These are phyloP conservation scores for Prunus mongolica DNA, from an alignment of 306 rosid species.

Conservation along the genomic window DNA sequence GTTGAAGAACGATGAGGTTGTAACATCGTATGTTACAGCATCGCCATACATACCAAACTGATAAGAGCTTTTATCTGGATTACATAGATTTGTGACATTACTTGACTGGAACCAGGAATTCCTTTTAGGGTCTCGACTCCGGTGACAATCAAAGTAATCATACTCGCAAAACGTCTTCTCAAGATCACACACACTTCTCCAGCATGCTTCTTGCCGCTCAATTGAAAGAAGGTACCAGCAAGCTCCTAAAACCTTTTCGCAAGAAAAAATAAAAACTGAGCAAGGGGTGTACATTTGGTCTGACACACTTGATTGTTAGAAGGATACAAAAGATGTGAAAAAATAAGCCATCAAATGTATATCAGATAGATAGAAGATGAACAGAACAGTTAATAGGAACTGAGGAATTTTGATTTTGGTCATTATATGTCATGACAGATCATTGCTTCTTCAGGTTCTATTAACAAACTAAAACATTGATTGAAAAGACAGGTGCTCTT, in stretches of 20 bases:
- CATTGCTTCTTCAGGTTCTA: background rate
- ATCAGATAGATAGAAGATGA: background rate
- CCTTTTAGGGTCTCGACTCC: conserved; percentile 35
- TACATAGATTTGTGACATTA: conserved; percentile 57
- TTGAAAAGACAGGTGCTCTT: too few species aligned
- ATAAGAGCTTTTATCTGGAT: conserved; percentile 42
- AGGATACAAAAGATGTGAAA: background rate
- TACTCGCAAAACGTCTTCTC: conserved; percentile 41
- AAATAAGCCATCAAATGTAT: background rate
- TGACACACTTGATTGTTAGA: background rate
- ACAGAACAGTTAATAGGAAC: background rate
- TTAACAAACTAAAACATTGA: too few species aligned
- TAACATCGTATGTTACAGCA: conserved; percentile 57
- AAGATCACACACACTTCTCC: conserved; percentile 61
- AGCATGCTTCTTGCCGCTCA: conserved; percentile 89
- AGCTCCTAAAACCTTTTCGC: conserved; percentile 79
- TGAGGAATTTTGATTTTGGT: background rate
- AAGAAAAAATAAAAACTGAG: background rate
- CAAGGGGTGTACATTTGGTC: background rate
- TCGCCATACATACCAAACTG: conserved; percentile 80
- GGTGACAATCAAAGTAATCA: conserved; percentile 61
- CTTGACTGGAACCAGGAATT: conserved; percentile 57
- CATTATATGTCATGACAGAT: background rate
- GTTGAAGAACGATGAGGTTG: conserved; percentile 67
- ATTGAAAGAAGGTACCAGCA: conserved; percentile 86